Percentiles rank a stretch among this genome's conserved stretches.
phyloP scores from a whole-genome alignment of 306 rosid genomes.

The Castanospermum australe region DNA sequence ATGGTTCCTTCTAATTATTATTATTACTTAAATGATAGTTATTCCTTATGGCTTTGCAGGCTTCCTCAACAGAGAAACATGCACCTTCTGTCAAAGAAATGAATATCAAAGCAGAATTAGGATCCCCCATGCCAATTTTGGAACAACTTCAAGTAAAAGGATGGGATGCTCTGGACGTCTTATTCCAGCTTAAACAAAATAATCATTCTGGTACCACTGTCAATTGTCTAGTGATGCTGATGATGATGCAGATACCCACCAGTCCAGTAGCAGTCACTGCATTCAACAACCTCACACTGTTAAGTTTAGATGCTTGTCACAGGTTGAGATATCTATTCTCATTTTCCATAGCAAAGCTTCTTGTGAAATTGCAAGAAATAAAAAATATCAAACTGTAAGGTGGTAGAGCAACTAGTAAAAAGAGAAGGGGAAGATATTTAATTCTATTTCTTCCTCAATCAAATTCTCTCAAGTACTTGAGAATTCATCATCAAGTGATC shows the following conservation, averaged over 20 bases:
- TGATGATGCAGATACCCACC: background rate
- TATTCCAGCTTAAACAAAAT: background rate
- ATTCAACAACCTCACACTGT: slow-evolving; percentile 16
- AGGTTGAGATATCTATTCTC: slow-evolving; percentile 18
- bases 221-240: slow-evolving; percentile 7
- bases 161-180: slow-evolving; percentile 3
- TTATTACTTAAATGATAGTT: background rate
- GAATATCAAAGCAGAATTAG: background rate
- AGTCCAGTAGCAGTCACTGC: background rate
- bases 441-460: background rate
- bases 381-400: slow-evolving; percentile 9
- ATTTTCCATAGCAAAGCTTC: slow-evolving; percentile 19
- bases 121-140: slow-evolving; percentile 8
- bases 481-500: background rate
- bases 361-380: slow-evolving; percentile 9
- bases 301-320: slow-evolving; percentile 13
- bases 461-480: background rate
- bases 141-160: slow-evolving; percentile 23
- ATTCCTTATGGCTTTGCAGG: background rate
- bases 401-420: background rate
- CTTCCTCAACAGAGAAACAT: background rate
- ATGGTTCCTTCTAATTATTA: background rate
- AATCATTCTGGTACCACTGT: background rate
- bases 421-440: background rate
- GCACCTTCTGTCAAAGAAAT: background rate